Base-by-base conservation (phyloP, 768 basidiomycete species). In the Tephrocybe sp. region DNA sequence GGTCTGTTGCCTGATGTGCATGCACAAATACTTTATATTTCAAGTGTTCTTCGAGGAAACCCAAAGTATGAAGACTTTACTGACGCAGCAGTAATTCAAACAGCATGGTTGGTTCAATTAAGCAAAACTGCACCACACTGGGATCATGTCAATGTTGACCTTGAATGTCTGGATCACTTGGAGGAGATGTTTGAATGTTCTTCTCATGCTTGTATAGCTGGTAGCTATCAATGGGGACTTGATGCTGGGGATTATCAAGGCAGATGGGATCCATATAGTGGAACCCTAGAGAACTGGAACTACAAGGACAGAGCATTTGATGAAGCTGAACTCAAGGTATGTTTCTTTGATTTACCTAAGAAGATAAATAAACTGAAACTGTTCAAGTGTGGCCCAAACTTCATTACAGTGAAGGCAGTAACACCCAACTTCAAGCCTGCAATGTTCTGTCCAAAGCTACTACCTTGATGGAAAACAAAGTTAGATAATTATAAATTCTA, bases 161-260 rank as follows among this genome's bases (percentile, higher is more conserved):
- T 34, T 12, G 58, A 63, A 22, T 60, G 58, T 30, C 28, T 63
- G 1, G 54, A 49, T 18, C 21, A 12, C 0, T 48, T 66, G 0
- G 63, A 66, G 28, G 48, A 58, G 27, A 64, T 64, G 60, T 66
- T 66, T 28, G 59, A 62, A 30, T 1, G 46, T 3, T 64, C 64
- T 9, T 1, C 31, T 4, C 5, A 28, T 35, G 59, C 60, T 12
- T 63, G 63, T 13, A 28, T 37, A 19, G 36, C 36, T 19, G 36
- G 36, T 8, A n/a, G 21, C 16, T 37, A 37, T 12, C 36, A 37
- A 12, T 37, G 36, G 36, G 31, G 45, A 12, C 36, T 37, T 19
- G 36, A 37, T 12, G 18, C 36, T 19, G 36, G 36, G 3, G 36
- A 37, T 12, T 19, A 22, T 27, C 45, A 37, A 35, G 45, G 16